A percentile compares a stretch with the other conserved stretches of the same genome.
phyloP scores from a whole-genome alignment of 345 rosid genomes.

The Eucalyptus viminalis region DNA sequence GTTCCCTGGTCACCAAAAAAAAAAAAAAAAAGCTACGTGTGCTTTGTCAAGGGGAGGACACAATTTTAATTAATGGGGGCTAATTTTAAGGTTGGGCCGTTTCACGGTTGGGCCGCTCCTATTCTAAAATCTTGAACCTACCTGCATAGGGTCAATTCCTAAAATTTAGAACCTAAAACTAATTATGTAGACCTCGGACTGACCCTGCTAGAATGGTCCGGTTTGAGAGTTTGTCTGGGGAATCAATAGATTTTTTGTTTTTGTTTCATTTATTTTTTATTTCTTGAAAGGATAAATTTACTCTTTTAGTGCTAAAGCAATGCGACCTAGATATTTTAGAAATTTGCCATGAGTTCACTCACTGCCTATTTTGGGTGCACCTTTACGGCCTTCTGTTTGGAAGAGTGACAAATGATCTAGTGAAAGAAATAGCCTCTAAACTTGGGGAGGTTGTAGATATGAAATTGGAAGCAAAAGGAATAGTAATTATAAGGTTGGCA shows the following conservation, averaged over 20 bases:
- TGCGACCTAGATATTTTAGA: too few relatives aligned
- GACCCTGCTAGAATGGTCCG: accelerated
- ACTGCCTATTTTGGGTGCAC: too few relatives aligned
- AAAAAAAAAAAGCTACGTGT: not conserved
- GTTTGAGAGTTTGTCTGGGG: not conserved
- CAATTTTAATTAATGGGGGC: not conserved
- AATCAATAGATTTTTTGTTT: not conserved
- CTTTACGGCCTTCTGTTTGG: too few relatives aligned
- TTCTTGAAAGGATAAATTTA: not conserved
- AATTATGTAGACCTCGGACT: not conserved
- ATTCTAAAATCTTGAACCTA: not conserved
- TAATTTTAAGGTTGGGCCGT: not conserved
- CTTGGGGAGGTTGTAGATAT: too few relatives aligned
- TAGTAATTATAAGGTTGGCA: too few relatives aligned
- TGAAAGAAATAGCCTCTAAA: too few relatives aligned
- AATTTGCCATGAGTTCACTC: too few relatives aligned
- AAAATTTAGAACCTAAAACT: not conserved
- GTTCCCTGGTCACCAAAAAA: too few relatives aligned
- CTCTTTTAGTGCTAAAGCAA: not conserved
- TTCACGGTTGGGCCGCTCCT: too few relatives aligned
- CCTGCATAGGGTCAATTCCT: not conserved
- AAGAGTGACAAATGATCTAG: too few relatives aligned
- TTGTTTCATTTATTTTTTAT: not conserved
- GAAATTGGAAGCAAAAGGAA: too few relatives aligned
- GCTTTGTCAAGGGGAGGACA: not conserved